Percentiles rank a stretch among this genome's conserved stretches.
Conservation (phyloP, 768 basidiomycete species). For the Russula sp. region DNA sequence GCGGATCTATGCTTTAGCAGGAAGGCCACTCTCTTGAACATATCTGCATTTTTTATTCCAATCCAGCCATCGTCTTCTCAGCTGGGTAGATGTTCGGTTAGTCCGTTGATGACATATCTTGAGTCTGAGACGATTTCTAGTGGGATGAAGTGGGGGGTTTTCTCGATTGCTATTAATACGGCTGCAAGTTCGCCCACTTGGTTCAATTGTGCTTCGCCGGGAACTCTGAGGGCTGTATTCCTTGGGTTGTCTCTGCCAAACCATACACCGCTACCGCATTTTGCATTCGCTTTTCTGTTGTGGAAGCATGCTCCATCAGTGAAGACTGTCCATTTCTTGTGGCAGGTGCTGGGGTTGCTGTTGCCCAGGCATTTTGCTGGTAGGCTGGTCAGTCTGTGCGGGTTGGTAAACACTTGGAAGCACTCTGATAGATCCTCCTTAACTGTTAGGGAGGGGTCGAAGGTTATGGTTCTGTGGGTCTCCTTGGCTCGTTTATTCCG, state of each 20-base stretch:
- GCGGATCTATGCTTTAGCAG: too few species aligned
- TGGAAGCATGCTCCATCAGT: neutral
- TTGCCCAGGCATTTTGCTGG: neutral
- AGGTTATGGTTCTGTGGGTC: too few species aligned
- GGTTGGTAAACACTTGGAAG: too few species aligned
- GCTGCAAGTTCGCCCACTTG: neutral
- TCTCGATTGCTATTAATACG: neutral
- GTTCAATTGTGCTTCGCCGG: neutral
- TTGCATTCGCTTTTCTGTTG: neutral
- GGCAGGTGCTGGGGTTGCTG: neutral
- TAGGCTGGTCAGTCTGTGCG: neutral
- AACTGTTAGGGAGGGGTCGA: too few species aligned
- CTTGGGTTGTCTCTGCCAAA: neutral
- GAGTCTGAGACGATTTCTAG: neutral
- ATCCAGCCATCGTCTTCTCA: neutral
- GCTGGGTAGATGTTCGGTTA: neutral
- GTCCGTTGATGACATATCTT: neutral
- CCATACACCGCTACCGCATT: neutral
- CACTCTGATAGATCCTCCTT: too few species aligned
- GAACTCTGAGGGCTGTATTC: neutral
- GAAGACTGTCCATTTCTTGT: neutral
- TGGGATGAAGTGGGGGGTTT: neutral
- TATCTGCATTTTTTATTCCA: neutral
- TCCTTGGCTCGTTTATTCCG: too few species aligned
- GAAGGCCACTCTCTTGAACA: too few species aligned